These are phyloP conservation scores for Crepidotus variabilis DNA, from an alignment of 768 basidiomycete species.

Conservation along the genomic window DNA sequence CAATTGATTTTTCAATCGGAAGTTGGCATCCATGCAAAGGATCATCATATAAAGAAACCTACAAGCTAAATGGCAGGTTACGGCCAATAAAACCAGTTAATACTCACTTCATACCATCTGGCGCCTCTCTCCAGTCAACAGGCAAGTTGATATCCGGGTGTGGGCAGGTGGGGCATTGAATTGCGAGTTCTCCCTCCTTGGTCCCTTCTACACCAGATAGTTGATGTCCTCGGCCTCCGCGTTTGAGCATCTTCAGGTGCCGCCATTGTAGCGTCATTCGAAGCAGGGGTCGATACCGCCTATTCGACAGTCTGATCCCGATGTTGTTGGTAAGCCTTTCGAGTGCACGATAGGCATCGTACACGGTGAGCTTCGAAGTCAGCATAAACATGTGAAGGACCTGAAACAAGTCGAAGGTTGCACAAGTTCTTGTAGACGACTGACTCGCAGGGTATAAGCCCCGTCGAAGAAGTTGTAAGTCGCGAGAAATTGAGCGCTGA, in stretches of 20 bases:
- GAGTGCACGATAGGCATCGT: slow-evolving; percentile 14
- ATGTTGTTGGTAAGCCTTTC: neutral
- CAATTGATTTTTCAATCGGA: slow-evolving; percentile 4
- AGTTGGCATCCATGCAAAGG: slow-evolving; percentile 5
- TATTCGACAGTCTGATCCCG: neutral
- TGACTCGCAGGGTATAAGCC: neutral
- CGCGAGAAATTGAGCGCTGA: neutral
- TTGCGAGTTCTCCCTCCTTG: slow-evolving; percentile 13
- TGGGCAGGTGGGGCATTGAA: slow-evolving; percentile 23
- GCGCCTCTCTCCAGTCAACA: slow-evolving; percentile 5
- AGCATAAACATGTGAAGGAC: slow-evolving; percentile 16
- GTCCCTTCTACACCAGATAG: slow-evolving; percentile 13
- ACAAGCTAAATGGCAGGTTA: neutral
- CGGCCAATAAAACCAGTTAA: neutral
- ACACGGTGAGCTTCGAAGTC: slow-evolving; percentile 16
- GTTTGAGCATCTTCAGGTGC: slow-evolving; percentile 21
- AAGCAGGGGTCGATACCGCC: slow-evolving; percentile 5
- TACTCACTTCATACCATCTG: slow-evolving; percentile 5
- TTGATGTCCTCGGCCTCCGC: slow-evolving; percentile 17
- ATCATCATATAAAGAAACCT: slow-evolving; percentile 4
- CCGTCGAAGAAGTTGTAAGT: neutral
- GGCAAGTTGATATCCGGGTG: slow-evolving; percentile 19
- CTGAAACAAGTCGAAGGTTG: neutral
- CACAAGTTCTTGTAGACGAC: neutral
- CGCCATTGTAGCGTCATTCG: slow-evolving; percentile 15